Evolutionary conservation across 2,329 filamentous ascomycete genomes (phyloP).

Genomic region (Leptographium galeiforme): DNA sequence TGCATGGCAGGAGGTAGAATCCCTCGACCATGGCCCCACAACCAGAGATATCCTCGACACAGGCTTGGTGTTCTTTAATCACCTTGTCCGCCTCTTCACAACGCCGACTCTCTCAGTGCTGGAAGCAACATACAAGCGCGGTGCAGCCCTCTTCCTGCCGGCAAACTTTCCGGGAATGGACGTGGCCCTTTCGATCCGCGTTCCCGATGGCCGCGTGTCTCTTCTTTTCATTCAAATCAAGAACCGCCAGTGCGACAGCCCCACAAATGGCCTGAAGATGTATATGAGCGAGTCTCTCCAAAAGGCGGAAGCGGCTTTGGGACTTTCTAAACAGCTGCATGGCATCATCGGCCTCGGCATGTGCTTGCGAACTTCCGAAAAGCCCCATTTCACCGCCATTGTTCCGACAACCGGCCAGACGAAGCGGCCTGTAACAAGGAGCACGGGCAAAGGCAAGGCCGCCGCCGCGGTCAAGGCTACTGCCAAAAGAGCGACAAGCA

Average conservation of each 20-base stretch:
- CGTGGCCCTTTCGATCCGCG: not conserved
- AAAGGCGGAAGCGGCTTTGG: not conserved
- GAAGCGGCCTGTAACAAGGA: not conserved
- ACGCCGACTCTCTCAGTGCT: not conserved
- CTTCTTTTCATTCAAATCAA: conserved; percentile 1
- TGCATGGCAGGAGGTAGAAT: not conserved
- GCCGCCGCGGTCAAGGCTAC: not conserved
- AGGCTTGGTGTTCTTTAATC: conserved; percentile 1
- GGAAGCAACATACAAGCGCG: not conserved
- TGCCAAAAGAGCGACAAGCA: not conserved
- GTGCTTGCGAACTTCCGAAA: not conserved
- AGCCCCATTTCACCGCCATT: not conserved
- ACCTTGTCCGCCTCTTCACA: not conserved
- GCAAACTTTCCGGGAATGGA: conserved; percentile 1
- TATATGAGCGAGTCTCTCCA: not conserved
- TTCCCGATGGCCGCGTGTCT: not conserved
- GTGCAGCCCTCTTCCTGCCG: not conserved
- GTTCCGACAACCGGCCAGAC: not conserved
- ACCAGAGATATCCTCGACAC: not conserved
- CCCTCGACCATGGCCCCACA: not conserved
- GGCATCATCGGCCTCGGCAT: not conserved
- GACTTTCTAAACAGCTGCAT: not conserved
- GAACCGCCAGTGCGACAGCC: conserved; percentile 1
- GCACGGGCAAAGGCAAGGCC: not conserved
- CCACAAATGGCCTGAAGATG: not conserved